These are phyloP conservation scores for Camelina laxa DNA, from an alignment of 345 rosid genomes.

Conservation along the genomic window DNA sequence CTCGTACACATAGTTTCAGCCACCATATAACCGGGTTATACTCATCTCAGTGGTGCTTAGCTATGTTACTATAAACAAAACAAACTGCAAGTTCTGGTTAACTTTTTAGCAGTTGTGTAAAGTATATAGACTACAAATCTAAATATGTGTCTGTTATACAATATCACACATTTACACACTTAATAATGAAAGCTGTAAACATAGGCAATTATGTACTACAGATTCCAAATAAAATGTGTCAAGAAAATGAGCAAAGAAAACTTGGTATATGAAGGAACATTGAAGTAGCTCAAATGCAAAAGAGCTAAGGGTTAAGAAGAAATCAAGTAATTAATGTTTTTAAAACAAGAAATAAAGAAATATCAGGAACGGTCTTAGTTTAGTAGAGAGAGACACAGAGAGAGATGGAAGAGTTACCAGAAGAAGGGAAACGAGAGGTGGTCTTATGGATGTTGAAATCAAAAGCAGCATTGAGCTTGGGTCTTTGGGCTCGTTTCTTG, in stretches of 20 bases:
- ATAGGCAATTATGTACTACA: not conserved
- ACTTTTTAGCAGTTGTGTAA: not conserved
- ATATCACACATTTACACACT: not conserved
- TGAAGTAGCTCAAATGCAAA: not conserved
- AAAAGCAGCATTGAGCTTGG: conserved; percentile 52
- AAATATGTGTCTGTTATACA: not conserved
- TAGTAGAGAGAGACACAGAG: not conserved
- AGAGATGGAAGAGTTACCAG: conserved; percentile 44
- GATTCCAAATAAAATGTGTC: not conserved
- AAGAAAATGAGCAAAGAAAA: not conserved
- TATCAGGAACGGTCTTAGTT: not conserved
- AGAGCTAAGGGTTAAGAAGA: not conserved
- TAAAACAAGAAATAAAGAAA: not conserved
- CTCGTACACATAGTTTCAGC: not conserved
- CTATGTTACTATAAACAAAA: not conserved
- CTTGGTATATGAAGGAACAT: not conserved
- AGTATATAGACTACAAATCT: not conserved
- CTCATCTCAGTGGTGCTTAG: too few relatives aligned
- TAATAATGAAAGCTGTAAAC: not conserved
- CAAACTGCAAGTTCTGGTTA: not conserved
- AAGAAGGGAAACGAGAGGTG: conserved; percentile 54
- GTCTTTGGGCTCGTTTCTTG: conserved; percentile 55
- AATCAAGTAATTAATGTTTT: not conserved
- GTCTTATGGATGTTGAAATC: conserved; percentile 59
- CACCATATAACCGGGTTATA: not conserved